Base-by-base conservation (phyloP, 768 basidiomycete genomes). In the Clitopilus hobsonii region DNA sequence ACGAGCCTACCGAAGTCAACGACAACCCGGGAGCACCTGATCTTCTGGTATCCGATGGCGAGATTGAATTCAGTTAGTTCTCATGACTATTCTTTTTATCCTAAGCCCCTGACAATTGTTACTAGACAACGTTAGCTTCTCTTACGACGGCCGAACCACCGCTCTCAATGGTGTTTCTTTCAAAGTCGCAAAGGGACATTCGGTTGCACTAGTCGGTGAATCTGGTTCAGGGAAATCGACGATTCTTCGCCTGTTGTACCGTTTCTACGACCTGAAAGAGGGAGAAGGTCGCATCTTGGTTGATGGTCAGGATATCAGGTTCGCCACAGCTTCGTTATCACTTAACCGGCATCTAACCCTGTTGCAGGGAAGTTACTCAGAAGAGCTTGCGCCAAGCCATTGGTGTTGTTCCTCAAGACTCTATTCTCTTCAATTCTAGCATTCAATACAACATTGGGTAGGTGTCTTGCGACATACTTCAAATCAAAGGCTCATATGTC, bases 371-470 rank as follows among this genome's bases (percentile, higher is more conserved):
- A 56, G 82, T 98, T 5, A 94, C 93, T 0, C 91, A 95, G 65
- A 71, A 78, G 27, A 89, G 86, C 53, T 70, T 97, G 20, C 80
- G 94, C 28, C 80, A 83, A 58, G 81, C 89, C 0, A 91, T 98
- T 56, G 93, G 94, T 16, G 90, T 94, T 23, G 91, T 98, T 1
- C 94, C 96, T 0, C 92, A 97, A 65, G 91, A 93, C 61, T 78
- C 81, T 8, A 80, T 88, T 11, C 73, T 89, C 6, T 89, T 89
- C 74, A 89, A 89, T 61, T 71, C 82, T 0, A 85, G 76, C 64
- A 84, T 91, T 54, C 74, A 68, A 2, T 88, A 89, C 67, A 89
- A 91, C 61, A 88, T 89, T 61, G 85, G 82, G 82, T 87, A 59
- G 25, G 78, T 68, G 1, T 32, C 50, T 18, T 55, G 38, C 48